phyloP scores from a whole-genome alignment of 148 eudicot species.

The Cornus suecica region DNA sequence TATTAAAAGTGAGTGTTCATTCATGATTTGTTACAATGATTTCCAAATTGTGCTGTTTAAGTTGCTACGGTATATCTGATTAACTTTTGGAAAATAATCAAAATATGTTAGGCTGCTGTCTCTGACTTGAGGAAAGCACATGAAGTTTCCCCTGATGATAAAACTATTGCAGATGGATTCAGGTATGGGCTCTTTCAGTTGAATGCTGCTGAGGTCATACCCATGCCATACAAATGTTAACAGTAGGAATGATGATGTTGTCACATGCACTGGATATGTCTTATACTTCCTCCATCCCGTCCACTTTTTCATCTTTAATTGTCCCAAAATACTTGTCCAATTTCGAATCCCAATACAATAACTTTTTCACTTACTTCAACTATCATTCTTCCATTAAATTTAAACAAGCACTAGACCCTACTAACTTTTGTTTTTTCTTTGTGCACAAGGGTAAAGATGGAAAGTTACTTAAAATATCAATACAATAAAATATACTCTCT shows the following conservation, averaged over 20 bases:
- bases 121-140: conserved; percentile 73
- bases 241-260: background rate
- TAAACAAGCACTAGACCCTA: too few relatives aligned
- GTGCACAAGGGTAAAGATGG: too few relatives aligned
- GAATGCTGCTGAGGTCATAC: background rate
- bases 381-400: too few relatives aligned
- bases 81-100: background rate
- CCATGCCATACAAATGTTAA: background rate
- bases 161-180: conserved; percentile 82
- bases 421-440: too few relatives aligned
- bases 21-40: conserved; percentile 3
- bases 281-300: too few relatives aligned
- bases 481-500: too few relatives aligned
- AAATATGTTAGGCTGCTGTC: conserved; percentile 46
- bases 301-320: too few relatives aligned
- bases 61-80: conserved; percentile 12
- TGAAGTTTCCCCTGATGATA: conserved; percentile 87
- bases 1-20: conserved; percentile 50
- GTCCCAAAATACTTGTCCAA: too few relatives aligned
- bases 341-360: too few relatives aligned
- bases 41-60: conserved; percentile 10
- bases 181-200: conserved; percentile 40
- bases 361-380: too few relatives aligned
- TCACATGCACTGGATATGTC: background rate
- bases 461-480: too few relatives aligned